Base-by-base conservation (phyloP, 192 early-diverging fungal genomes). In the Backusella westeae region DNA sequence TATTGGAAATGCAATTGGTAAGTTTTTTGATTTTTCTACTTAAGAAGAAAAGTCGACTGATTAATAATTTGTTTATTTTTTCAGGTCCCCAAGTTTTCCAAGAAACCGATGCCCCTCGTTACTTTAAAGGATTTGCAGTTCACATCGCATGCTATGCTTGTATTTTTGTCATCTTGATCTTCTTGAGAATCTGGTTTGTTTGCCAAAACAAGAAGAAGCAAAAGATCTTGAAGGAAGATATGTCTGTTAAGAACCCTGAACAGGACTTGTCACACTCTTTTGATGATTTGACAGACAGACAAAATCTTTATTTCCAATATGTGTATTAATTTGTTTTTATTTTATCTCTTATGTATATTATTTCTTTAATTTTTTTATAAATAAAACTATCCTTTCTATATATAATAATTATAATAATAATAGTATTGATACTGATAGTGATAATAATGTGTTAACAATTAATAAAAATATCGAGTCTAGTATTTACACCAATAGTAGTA, bases 201-300 rank as follows among this genome's bases (percentile, higher is more conserved):
- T 3, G 1, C 3, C 23, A 63, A 63, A 63, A 63, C 26, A 63
- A 63, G 56, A 63, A 29, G 56, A 63, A 63, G 56, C 23, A 63
- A 29, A 63, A 9, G 10, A 14, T 6, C 36, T 75, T 46, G 34
- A 42, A 19, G 29, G 67, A 34, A 63, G 67, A 69, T 23, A 49
- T 34, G 42, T 32, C 44, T 21, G 67, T 21, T 23, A 42, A 23
- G 0, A 68, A 69, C 15, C 32, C 56, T 17, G 75, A 75, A 23
- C 38, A 23, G 1, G 46, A 75, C 7, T 23, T 75, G 41, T 69
- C 75, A 17, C 75, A 49, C 10, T 75, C 75, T 8, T 75, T 75
- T 44, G 75, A 75, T 36, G 75, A 75, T 26, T 69, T 75, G 44
- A 75, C 75, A n/a, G 75, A 75, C 68, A 69, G 66, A 8, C 75